Conservation (phyloP, 73 alveolate genomes). For the Uronychia binucleata region DNA sequence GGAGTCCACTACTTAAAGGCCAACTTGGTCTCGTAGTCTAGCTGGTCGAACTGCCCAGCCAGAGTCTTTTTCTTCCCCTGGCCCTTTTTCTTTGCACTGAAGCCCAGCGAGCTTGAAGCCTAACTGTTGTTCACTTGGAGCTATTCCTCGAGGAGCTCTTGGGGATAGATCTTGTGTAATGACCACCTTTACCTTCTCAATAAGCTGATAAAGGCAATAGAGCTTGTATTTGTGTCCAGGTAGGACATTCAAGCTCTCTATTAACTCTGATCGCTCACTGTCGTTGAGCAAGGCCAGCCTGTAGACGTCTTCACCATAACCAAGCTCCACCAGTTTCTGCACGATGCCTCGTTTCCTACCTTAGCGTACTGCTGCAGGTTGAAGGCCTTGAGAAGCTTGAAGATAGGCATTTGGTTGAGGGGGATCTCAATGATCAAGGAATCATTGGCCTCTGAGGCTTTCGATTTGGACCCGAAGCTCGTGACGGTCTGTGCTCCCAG, state of each 20-base stretch:
- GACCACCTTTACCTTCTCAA: conserved; percentile 35
- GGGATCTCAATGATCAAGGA: neutral
- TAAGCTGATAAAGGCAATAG: conserved; percentile 43
- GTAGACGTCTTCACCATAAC: conserved; percentile 66
- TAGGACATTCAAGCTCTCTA: conserved; percentile 46
- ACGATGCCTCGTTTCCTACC: conserved; percentile 6
- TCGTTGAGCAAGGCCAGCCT: conserved; percentile 46
- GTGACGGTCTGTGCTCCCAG: neutral
- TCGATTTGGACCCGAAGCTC: neutral
- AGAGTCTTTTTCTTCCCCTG: conserved; percentile 32
- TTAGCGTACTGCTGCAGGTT: conserved; percentile 58
- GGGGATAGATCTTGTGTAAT: conserved; percentile 47
- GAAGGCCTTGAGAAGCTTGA: conserved; percentile 63
- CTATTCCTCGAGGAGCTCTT: conserved; percentile 39
- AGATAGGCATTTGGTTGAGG: conserved; percentile 34
- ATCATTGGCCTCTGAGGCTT: neutral
- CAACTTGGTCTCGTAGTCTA: conserved; percentile 43
- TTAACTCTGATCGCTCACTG: conserved; percentile 30
- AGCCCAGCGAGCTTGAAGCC: neutral
- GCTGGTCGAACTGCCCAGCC: conserved; percentile 21
- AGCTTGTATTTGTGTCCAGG: conserved; percentile 68
- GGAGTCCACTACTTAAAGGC: conserved; percentile 20
- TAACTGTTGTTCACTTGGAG: conserved; percentile 27
- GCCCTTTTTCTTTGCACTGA: conserved; percentile 13
- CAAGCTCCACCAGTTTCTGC: conserved; percentile 51